phyloP scores from a whole-genome alignment of 2,329 filamentous ascomycete species.

The Colletotrichum aenigma region DNA sequence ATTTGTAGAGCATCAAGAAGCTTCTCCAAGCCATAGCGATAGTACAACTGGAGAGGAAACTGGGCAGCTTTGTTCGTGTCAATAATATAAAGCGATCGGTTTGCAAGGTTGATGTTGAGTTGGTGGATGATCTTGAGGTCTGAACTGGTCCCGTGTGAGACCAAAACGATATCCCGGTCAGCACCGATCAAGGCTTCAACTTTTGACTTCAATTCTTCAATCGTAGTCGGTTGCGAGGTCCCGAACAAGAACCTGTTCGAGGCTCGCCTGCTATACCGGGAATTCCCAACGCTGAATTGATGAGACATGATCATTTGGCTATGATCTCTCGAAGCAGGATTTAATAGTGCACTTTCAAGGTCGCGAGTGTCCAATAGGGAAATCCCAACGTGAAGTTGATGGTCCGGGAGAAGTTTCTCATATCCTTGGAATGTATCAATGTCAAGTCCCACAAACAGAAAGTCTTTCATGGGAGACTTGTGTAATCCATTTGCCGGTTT shows the following conservation, averaged over 20 bases:
- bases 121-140: slow-evolving; percentile 9
- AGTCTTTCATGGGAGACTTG: slow-evolving; percentile 1
- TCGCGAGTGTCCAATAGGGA: slow-evolving; percentile 6
- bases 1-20: slow-evolving; percentile 23
- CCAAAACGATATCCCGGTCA: not conserved
- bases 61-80: slow-evolving; percentile 29
- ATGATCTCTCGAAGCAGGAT: not conserved
- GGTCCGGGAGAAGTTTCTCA: not conserved
- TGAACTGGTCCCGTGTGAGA: not conserved
- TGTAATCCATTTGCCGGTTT: not conserved
- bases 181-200: not conserved
- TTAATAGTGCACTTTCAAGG: not conserved
- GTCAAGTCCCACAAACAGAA: slow-evolving; percentile 16
- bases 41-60: slow-evolving; percentile 25
- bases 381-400: slow-evolving; percentile 8
- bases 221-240: slow-evolving; percentile 2
- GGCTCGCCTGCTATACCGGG: slow-evolving; percentile 5
- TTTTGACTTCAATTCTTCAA: not conserved
- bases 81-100: slow-evolving; percentile 23
- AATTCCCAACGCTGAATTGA: slow-evolving; percentile 5
- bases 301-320: not conserved
- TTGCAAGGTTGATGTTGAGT: not conserved
- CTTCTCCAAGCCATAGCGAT: slow-evolving; percentile 24
- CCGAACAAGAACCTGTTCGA: slow-evolving; percentile 16
- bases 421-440: slow-evolving; percentile 20